Percentiles rank a stretch among this genome's conserved stretches.
phyloP scores from a whole-genome alignment of 2,329 filamentous ascomycete species.

The Nemania diffusa region DNA sequence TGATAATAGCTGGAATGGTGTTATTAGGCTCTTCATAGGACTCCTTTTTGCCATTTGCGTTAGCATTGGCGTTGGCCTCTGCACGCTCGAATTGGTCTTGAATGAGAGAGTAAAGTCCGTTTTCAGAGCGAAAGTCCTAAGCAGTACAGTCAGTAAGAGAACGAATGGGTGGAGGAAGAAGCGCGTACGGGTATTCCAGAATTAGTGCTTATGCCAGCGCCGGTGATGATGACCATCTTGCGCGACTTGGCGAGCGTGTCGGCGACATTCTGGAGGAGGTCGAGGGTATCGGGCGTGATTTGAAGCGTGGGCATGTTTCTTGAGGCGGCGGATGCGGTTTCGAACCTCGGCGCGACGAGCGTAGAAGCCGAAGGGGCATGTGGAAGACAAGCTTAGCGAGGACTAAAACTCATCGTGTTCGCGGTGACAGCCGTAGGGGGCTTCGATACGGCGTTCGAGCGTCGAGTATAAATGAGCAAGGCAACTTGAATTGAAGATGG shows the following conservation, averaged over 20 bases:
- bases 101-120: conserved; percentile 77
- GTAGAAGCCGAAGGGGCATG: conserved; percentile 15
- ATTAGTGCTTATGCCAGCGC: conserved; percentile 79
- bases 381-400: conserved; percentile 25
- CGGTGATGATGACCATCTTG: conserved; percentile 77
- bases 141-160: conserved; percentile 27
- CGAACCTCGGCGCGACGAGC: conserved; percentile 18
- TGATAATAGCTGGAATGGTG: not conserved
- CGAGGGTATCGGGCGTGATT: conserved; percentile 61
- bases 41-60: conserved; percentile 47
- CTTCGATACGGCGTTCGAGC: not conserved
- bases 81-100: conserved; percentile 72
- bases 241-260: conserved; percentile 71
- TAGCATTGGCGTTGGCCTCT: conserved; percentile 45
- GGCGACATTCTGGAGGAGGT: conserved; percentile 72
- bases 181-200: conserved; percentile 75
- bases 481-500: not conserved
- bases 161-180: not conserved
- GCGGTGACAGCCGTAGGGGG: not conserved
- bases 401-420: conserved; percentile 19
- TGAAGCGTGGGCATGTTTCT: conserved; percentile 68
- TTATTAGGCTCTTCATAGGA: conserved; percentile 36
- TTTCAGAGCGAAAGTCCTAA: conserved; percentile 77
- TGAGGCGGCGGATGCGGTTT: conserved; percentile 7
- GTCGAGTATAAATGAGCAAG: no score